phyloP scores from a whole-genome alignment of 1,139 yeast genomes.

The Hyphopichia khmerensis region DNA sequence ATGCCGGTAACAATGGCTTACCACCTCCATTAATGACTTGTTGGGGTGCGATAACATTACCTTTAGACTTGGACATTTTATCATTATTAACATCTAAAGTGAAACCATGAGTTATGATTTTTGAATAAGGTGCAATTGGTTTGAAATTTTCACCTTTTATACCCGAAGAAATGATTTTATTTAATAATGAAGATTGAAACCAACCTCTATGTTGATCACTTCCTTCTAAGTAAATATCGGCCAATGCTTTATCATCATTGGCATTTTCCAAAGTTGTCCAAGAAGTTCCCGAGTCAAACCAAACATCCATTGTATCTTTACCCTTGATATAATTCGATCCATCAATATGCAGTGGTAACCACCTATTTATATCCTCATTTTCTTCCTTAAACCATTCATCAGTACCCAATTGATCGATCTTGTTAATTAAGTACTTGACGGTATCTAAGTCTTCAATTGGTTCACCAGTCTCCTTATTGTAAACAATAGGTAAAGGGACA shows the following conservation, averaged over 20 bases:
- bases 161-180: slow-evolving; percentile 61
- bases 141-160: slow-evolving; percentile 23
- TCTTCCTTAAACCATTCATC: slow-evolving; percentile 76
- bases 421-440: slow-evolving; percentile 53
- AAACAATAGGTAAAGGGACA: slow-evolving; percentile 90
- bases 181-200: slow-evolving; percentile 92
- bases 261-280: slow-evolving; percentile 65
- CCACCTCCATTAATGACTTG: slow-evolving; percentile 68
- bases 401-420: slow-evolving; percentile 59
- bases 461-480: slow-evolving; percentile 55
- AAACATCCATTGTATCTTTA: slow-evolving; percentile 93
- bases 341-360: slow-evolving; percentile 61
- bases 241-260: slow-evolving; percentile 33
- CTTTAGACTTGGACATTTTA: slow-evolving; percentile 93
- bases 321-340: slow-evolving; percentile 59
- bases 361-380: slow-evolving; percentile 50
- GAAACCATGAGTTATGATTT: slow-evolving; percentile 89
- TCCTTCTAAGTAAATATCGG: slow-evolving; percentile 89
- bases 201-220: slow-evolving; percentile 98
- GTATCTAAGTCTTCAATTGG: slow-evolving; percentile 54
- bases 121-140: slow-evolving; percentile 69
- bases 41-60: slow-evolving; percentile 73
- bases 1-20: slow-evolving; percentile 54
- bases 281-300: slow-evolving; percentile 97
- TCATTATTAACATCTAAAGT: slow-evolving; percentile 80